A percentile compares a stretch with the other conserved stretches of the same genome.
phyloP scores from a whole-genome alignment of 352 stramenopile species.

The Phytophthora kernoviae region DNA sequence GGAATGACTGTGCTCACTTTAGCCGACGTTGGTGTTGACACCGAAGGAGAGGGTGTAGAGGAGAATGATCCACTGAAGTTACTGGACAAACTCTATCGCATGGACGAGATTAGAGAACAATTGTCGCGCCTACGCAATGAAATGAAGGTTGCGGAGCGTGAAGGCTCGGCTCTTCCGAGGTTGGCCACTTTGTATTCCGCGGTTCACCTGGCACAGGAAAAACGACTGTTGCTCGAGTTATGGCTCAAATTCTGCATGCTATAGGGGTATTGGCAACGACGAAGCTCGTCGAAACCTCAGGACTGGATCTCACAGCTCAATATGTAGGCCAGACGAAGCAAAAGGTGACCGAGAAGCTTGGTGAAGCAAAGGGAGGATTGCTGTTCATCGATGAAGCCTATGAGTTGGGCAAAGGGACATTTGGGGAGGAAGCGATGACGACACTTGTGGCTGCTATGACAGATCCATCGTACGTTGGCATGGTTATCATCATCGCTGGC shows the following conservation, averaged over 20 bases:
- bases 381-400: conserved; percentile 96
- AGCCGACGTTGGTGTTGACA: conserved; percentile 55
- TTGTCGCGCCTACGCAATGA: conserved; percentile 57
- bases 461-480: conserved; percentile 72
- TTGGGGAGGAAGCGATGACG: conserved; percentile 89
- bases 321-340: conserved; percentile 91
- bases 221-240: conserved; percentile 89
- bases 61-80: conserved; percentile 49
- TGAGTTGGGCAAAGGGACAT: conserved; percentile 83
- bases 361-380: conserved; percentile 89
- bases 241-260: conserved; percentile 94
- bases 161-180: conserved; percentile 58
- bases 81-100: conserved; percentile 61
- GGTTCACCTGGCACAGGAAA: conserved; percentile 89
- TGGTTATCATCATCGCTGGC: conserved; percentile 91
- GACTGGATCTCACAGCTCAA: conserved; percentile 87
- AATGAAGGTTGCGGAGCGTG: conserved; percentile 67
- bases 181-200: conserved; percentile 90
- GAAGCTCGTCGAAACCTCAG: conserved; percentile 91
- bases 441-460: conserved; percentile 92
- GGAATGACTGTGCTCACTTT: conserved; percentile 47
- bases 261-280: conserved; percentile 91
- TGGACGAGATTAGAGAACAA: conserved; percentile 64
- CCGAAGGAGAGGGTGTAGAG: neutral
- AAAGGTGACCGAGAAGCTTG: conserved; percentile 87